Evolutionary conservation across 345 rosid genomes (phyloP).

Genomic region (Salix purpurea): DNA sequence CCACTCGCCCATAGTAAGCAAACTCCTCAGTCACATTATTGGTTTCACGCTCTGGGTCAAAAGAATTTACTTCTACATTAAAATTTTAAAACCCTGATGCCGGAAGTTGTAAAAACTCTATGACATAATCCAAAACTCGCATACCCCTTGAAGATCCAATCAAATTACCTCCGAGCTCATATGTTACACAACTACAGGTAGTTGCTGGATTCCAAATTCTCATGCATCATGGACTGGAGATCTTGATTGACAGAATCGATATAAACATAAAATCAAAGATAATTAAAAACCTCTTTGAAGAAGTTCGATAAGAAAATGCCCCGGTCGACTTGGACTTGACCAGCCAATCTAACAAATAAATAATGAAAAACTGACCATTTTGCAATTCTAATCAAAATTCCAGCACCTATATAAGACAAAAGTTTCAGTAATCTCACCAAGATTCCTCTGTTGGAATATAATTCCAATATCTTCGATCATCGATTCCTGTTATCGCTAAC

Average conservation of each 20-base stretch:
- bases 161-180: background rate
- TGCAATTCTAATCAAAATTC: background rate
- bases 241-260: background rate
- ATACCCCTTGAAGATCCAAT: background rate
- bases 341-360: slow-evolving; percentile 24
- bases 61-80: background rate
- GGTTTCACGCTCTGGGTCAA: background rate
- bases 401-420: background rate
- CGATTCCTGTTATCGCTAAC: slow-evolving; percentile 69
- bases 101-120: background rate
- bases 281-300: slow-evolving; percentile 21
- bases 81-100: background rate
- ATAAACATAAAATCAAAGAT: background rate
- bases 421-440: slow-evolving; percentile 44
- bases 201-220: background rate
- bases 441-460: slow-evolving; percentile 76
- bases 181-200: background rate
- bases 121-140: background rate
- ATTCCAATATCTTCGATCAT: slow-evolving; percentile 95
- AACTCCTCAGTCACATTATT: background rate
- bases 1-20: background rate
- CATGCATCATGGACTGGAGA: background rate
- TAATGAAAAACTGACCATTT: slow-evolving; percentile 22
- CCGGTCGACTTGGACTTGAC: slow-evolving; percentile 15
- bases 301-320: slow-evolving; percentile 24